A percentile compares a stretch with the other conserved stretches of the same genome.
Conservation (phyloP, 2,329 filamentous ascomycete genomes). For the Fusarium longipes region DNA sequence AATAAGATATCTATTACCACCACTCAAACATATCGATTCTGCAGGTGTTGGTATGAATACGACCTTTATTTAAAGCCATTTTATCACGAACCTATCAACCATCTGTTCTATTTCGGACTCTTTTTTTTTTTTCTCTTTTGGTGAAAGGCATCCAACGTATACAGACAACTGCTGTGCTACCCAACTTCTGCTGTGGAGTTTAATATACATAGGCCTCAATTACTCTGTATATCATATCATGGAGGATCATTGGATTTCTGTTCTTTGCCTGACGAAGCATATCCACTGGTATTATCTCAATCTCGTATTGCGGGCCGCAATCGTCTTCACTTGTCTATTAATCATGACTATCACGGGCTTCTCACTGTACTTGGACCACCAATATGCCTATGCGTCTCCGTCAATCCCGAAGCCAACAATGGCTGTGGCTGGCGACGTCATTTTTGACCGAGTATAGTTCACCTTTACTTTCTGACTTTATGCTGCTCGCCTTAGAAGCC, state of each 20-base stretch:
- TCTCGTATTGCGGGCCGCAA: slow-evolving; percentile 16
- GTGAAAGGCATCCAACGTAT: background rate
- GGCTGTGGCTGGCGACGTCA: slow-evolving; percentile 11
- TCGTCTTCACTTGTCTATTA: slow-evolving; percentile 1
- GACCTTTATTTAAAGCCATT: background rate
- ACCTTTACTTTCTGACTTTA: background rate
- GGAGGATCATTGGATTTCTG: background rate
- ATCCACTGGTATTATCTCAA: background rate
- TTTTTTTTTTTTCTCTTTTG: too few relatives aligned
- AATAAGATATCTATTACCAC: background rate
- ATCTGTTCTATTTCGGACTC: slow-evolving; percentile 10
- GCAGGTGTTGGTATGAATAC: background rate
- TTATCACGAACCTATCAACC: background rate
- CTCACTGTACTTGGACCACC: slow-evolving; percentile 8
- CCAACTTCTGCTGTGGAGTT: background rate
- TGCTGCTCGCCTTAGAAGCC: slow-evolving; percentile 13
- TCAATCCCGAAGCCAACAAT: background rate
- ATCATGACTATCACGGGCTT: background rate
- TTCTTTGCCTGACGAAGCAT: background rate
- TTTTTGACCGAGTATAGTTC: slow-evolving; percentile 16
- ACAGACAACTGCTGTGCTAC: background rate
- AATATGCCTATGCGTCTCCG: slow-evolving; percentile 5
- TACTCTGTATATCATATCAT: background rate
- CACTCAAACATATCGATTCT: background rate
- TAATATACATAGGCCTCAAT: background rate